A percentile compares a stretch with the other conserved stretches of the same genome.
phyloP scores from a whole-genome alignment of 163 green algal species.

The Coccomyxa subellipsoidea region DNA sequence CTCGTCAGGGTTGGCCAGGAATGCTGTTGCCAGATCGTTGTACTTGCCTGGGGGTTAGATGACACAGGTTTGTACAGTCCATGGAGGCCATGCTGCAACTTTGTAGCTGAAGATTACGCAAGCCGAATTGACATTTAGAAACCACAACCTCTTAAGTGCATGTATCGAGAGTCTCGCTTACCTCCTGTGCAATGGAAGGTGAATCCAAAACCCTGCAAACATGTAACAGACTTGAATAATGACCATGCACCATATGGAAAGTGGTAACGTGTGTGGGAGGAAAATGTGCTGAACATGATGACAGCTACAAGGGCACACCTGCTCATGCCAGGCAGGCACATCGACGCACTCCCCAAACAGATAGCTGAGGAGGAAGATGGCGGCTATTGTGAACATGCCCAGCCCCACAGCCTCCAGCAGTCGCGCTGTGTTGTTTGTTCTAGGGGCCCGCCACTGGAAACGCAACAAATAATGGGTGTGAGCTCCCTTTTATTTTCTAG shows the following conservation, averaged over 20 bases:
- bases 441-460: conserved; percentile 1
- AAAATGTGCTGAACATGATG: neutral
- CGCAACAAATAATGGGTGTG: neutral
- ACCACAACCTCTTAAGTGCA: too few species aligned
- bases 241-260: too few species aligned
- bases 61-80: neutral
- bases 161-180: neutral
- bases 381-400: neutral
- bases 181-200: conserved; percentile 21
- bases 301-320: neutral
- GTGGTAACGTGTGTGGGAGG: too few species aligned
- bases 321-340: conserved; percentile 9
- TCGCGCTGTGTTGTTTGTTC: neutral
- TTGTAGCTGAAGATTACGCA: too few species aligned
- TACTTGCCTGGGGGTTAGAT: conserved; percentile 43
- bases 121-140: too few species aligned
- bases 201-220: conserved; percentile 18
- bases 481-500: too few species aligned
- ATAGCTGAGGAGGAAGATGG: neutral
- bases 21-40: conserved; percentile 86
- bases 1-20: conserved; percentile 66
- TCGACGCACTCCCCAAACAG: conserved; percentile 4
- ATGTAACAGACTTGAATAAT: too few species aligned
- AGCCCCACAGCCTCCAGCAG: conserved; percentile 4
- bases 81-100: too few species aligned